Base-by-base conservation (phyloP, 2,329 filamentous ascomycete genomes). In the Aspergillus felis region DNA sequence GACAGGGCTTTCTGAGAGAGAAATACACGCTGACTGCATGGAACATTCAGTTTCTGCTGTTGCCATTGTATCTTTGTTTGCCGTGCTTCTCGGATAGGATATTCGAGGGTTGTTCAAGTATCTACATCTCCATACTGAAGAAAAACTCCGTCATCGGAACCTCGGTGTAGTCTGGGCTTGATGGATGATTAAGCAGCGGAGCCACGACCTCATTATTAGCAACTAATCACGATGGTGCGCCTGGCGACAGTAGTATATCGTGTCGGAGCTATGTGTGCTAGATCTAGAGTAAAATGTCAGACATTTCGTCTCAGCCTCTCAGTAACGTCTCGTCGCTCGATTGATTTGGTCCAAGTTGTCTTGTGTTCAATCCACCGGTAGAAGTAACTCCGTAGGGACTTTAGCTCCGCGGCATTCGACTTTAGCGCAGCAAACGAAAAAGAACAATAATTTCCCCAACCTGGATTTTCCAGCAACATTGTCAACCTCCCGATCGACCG, bases 401-500 rank as follows among this genome's bases (percentile, higher is more conserved):
- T 25, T 47, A 47, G 22, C 22, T 24, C 44, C 44, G 44, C 44
- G 44, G 44, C 44, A 47, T 47, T 47, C 44, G 22, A 47, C 44
- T 24, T 24, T 46, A 46, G 42, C 42, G 42, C 42, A 46, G 20
- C 42, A 24, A 46, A 46, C 42, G 42, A 24, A 46, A 46, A 46
- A 46, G 42, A 46, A 5, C 24, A 47, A 47, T 47, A 47, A 47
- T 47, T 47, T 47, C 44, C 44, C 44, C 44, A 25, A 7, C n/a
- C 44, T 47, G 44, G 44, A 47, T 47, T 47, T 47, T 47, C 44
- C 44, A 47, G 44, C 24, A 24, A 20, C 41, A 44, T 54, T 53
- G 17, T 50, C 50, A 61, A 59, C 53, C 51, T 24, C 55, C 44
- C 17, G 27, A 25, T 55, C 27, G 17, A 47, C 38, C 24, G 48